Base-by-base conservation (phyloP, 495 filamentous ascomycete genomes). In the Penicillium mononematosum region DNA sequence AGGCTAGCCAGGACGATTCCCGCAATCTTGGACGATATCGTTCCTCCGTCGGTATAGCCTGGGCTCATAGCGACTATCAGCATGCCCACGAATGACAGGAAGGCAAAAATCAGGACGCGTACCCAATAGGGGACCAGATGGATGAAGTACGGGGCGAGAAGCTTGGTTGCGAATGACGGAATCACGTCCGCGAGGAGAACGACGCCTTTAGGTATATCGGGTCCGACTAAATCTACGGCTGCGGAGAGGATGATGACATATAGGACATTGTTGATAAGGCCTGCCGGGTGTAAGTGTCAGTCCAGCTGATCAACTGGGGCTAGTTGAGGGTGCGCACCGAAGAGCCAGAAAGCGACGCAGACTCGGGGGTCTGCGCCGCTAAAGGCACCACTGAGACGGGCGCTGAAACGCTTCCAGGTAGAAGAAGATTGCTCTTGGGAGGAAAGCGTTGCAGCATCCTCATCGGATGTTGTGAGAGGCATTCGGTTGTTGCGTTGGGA, bases 171-270 rank as follows among this genome's bases (percentile, higher is more conserved):
- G 73, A 98, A 96, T 17, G 88, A 88, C 11, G 94, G 94, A 17
- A 95, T 78, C 56, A 98, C 89, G 71, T 96, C 90, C 58, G 91
- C 90, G 56, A 98, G 89, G 39, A 98, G 88, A 58, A 98, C 92
- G 46, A 95, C 81, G 55, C 86, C 90, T 71, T 96, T 97, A 27
- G 93, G 94, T 1, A 96, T 78, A 46, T 75, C 67, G 38, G 88
- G 85, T 11, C 92, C 92, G 67, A 98, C 94, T 55, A 98, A 87
- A 69, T 98, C 94, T 57, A 96, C 87, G 20, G 94, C 93, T n/a
- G 94, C 88, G 14, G 92, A 92, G 62, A 98, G 85, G 70, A 98
- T 90, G 69, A 98, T 88, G 32, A 98, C 92, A 70, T 98, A 98
- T 73, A 96, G 88, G 66, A 98, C 88, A 76, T 97, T 98, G 74